A percentile compares a stretch with the other conserved stretches of the same genome.
Evolutionary conservation across 2,329 filamentous ascomycete genomes (phyloP).

Genomic region (Emergomyces africanus): DNA sequence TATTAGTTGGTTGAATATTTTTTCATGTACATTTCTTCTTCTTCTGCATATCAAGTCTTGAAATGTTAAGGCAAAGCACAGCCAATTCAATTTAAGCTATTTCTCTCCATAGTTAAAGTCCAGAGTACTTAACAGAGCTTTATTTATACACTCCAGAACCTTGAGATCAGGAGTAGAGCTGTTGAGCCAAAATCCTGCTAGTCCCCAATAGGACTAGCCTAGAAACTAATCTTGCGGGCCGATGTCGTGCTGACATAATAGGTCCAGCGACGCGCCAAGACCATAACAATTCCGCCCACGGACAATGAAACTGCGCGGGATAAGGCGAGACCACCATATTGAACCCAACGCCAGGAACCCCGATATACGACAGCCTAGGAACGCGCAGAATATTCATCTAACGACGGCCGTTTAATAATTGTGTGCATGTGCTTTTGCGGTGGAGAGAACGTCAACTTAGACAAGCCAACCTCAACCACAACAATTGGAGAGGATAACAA

Average conservation of each 20-base stretch:
- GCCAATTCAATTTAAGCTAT: background rate
- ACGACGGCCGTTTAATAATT: background rate
- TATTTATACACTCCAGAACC: no score
- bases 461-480: no score
- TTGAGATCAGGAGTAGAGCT: no score
- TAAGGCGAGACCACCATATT: background rate
- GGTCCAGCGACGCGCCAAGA: constrained; percentile 2
- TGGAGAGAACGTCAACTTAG: background rate
- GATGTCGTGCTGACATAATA: background rate
- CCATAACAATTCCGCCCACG: constrained; percentile 3
- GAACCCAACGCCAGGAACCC: background rate
- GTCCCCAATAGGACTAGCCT: background rate
- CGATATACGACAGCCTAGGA: background rate
- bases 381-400: background rate
- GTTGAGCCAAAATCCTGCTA: no score
- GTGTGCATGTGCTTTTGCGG: no score
- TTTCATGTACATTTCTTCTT: background rate
- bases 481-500: background rate
- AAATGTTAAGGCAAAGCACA: background rate
- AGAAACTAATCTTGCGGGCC: no score
- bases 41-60: background rate
- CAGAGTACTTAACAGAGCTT: no score
- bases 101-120: background rate
- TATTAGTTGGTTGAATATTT: background rate
- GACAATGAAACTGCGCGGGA: background rate